These are phyloP conservation scores for Euphorbia peplus DNA, from an alignment of 345 rosid species.

Conservation along the genomic window DNA sequence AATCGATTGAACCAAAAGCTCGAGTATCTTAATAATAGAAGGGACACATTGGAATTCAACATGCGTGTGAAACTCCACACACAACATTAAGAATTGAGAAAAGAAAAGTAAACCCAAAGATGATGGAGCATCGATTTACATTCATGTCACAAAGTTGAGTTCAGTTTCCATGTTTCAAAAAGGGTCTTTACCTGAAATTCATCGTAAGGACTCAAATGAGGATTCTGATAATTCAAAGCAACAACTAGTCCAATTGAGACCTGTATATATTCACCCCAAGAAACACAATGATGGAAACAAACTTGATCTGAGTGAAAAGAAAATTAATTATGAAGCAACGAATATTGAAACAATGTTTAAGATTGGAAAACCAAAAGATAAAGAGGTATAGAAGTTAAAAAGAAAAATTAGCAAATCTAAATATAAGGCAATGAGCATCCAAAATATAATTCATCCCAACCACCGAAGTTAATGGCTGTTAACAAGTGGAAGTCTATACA, in stretches of 20 bases:
- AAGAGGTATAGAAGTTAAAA: background rate
- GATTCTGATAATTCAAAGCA: slow-evolving; percentile 83
- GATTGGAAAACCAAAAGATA: background rate
- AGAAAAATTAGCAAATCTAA: background rate
- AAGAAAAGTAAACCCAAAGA: background rate
- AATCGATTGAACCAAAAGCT: too few relatives aligned
- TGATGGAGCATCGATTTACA: too few relatives aligned
- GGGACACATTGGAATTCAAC: background rate
- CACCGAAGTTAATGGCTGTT: background rate
- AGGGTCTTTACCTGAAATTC: slow-evolving; percentile 73
- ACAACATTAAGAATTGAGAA: background rate
- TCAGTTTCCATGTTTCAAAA: background rate
- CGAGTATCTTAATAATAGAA: background rate
- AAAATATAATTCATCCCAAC: background rate
- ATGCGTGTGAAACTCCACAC: background rate
- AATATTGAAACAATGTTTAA: background rate
- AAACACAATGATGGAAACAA: slow-evolving; percentile 15
- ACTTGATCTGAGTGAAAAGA: background rate
- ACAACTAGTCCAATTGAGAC: slow-evolving; percentile 85
- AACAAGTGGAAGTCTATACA: background rate
- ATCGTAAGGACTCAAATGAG: slow-evolving; percentile 80
- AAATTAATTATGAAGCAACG: background rate
- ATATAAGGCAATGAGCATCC: background rate
- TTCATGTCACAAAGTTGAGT: background rate
- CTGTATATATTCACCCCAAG: slow-evolving; percentile 43